Conservation (phyloP, 352 stramenopile species). For the Phytophthora melonis region DNA sequence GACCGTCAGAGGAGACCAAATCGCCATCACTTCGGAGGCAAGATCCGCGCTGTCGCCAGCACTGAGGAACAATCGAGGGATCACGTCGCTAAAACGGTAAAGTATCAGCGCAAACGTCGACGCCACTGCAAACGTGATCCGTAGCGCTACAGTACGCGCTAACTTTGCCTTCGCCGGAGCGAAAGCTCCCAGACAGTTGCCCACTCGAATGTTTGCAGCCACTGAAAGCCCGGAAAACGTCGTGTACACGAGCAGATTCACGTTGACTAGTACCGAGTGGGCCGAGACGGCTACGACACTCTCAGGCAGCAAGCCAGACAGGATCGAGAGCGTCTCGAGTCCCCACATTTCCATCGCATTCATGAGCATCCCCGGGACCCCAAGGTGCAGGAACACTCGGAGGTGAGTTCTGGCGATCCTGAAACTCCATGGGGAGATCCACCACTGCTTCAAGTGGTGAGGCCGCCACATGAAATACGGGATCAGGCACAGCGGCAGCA, state of each 20-base stretch:
- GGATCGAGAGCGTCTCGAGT: not conserved
- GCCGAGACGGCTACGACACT: not conserved
- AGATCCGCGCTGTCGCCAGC: not conserved
- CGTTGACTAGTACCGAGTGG: not conserved
- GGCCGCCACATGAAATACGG: not conserved
- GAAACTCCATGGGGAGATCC: not conserved
- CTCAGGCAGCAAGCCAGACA: not conserved
- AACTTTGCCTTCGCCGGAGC: not conserved
- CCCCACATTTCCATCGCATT: not conserved
- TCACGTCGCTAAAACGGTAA: not conserved
- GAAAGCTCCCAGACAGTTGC: not conserved
- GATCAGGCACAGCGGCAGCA: not conserved
- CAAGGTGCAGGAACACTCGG: not conserved
- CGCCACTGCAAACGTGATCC: not conserved
- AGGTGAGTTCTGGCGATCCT: too few relatives aligned
- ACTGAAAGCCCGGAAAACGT: not conserved
- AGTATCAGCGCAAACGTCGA: not conserved
- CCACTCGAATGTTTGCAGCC: not conserved
- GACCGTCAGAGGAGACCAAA: not conserved
- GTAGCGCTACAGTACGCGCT: not conserved
- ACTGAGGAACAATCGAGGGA: not conserved
- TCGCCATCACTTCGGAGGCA: not conserved
- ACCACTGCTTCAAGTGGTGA: not conserved
- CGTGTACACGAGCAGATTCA: not conserved
- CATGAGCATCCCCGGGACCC: not conserved